Percentiles rank a stretch among this genome's conserved stretches.
phyloP scores from a whole-genome alignment of 2,329 filamentous ascomycete species.

The Botrytis paeoniae region DNA sequence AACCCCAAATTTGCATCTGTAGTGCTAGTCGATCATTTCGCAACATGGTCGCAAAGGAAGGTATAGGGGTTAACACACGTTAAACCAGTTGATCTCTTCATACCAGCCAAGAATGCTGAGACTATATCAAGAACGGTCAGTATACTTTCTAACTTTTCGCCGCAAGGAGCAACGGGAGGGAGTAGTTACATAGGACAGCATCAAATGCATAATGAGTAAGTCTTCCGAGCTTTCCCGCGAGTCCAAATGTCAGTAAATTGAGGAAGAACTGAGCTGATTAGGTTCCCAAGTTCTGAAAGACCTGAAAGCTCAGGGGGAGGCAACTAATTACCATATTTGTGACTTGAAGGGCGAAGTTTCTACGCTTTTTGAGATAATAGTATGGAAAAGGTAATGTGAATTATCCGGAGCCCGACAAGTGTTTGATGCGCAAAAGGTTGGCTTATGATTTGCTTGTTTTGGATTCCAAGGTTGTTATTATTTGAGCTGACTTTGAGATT shows the following conservation, averaged over 20 bases:
- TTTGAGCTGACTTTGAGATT: constrained; percentile 9
- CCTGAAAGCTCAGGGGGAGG: background rate
- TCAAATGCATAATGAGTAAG: constrained; percentile 95
- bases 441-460: background rate
- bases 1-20: background rate
- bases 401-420: background rate
- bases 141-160: background rate
- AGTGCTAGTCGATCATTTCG: background rate
- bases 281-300: constrained; percentile 42
- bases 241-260: constrained; percentile 66
- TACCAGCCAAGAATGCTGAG: constrained; percentile 92
- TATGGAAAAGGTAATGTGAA: background rate
- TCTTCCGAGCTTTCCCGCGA: constrained; percentile 80
- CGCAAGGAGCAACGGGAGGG: background rate
- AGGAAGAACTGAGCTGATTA: constrained; percentile 54
- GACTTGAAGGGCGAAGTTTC: background rate
- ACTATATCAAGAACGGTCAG: constrained; percentile 50
- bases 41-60: background rate
- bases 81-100: constrained; percentile 95
- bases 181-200: constrained; percentile 76
- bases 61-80: constrained; percentile 66
- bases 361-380: background rate
- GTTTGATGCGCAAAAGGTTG: background rate
- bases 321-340: constrained; percentile 44
- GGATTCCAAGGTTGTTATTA: background rate